Conservation (phyloP, 805 yeast genomes). For the Ogataea corticis region DNA sequence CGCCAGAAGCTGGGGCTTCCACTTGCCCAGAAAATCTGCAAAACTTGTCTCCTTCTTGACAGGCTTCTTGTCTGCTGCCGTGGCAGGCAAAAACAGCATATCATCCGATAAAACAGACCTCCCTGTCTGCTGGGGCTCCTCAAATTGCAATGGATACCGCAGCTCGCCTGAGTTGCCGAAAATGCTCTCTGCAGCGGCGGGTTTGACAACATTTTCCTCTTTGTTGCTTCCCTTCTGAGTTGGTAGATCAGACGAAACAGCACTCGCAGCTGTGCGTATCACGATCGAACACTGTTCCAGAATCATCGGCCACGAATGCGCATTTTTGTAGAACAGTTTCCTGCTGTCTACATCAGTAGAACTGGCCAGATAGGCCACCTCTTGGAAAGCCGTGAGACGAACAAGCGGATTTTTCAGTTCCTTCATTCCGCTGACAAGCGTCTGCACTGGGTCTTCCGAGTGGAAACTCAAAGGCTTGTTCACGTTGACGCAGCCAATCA, state of each 20-base stretch:
- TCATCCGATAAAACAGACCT: slow-evolving; percentile 4
- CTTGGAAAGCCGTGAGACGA: slow-evolving; percentile 72
- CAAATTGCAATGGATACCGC: slow-evolving; percentile 18
- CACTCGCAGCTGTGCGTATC: slow-evolving; percentile 41
- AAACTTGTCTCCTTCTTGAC: not conserved
- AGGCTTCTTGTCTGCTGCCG: not conserved
- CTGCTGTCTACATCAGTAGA: slow-evolving; percentile 49
- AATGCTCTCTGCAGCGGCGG: slow-evolving; percentile 11
- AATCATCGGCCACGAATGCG: slow-evolving; percentile 53
- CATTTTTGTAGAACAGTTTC: slow-evolving; percentile 50
- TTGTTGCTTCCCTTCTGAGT: no score
- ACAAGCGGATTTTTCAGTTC: slow-evolving; percentile 48
- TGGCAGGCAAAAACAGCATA: slow-evolving; percentile 5
- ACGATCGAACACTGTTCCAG: slow-evolving; percentile 60
- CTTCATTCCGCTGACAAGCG: slow-evolving; percentile 63
- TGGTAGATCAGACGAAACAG: slow-evolving; percentile 28
- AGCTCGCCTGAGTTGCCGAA: slow-evolving; percentile 31
- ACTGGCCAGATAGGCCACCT: slow-evolving; percentile 63
- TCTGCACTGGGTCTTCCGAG: slow-evolving; percentile 61
- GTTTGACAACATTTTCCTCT: not conserved
- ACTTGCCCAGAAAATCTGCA: not conserved
- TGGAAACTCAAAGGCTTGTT: slow-evolving; percentile 60
- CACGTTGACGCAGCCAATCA: slow-evolving; percentile 71
- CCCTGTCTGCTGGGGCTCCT: slow-evolving; percentile 10
- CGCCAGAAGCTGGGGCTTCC: slow-evolving; percentile 4